Evolutionary conservation across 345 rosid species (phyloP).

Genomic region (Brassica carinata): DNA sequence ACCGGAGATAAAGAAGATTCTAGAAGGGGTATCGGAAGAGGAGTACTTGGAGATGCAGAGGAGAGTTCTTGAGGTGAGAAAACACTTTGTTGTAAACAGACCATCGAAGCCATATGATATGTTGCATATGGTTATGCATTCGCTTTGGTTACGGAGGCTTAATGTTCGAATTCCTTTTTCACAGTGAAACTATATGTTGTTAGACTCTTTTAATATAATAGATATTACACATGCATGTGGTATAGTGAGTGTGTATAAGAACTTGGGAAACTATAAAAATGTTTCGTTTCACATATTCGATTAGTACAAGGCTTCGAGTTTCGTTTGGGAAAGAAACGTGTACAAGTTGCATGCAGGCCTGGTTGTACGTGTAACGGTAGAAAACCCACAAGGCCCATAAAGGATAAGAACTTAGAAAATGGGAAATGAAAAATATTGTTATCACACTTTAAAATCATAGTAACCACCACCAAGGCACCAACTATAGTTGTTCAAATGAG

Average conservation of each 20-base stretch:
- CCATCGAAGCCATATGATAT: slow-evolving; percentile 66
- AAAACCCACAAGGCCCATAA: slow-evolving; percentile 20
- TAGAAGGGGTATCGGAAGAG: slow-evolving; percentile 37
- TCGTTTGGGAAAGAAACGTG: background rate
- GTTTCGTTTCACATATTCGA: background rate
- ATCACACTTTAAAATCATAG: background rate
- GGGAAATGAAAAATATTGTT: background rate
- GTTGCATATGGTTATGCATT: slow-evolving; percentile 68
- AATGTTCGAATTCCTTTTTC: slow-evolving; percentile 45
- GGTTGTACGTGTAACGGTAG: background rate
- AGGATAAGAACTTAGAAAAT: background rate
- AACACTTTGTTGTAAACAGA: slow-evolving; percentile 56
- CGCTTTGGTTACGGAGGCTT: slow-evolving; percentile 69
- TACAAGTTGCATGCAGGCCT: background rate
- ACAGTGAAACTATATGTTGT: slow-evolving; percentile 8
- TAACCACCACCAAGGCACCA: background rate
- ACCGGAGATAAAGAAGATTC: slow-evolving; percentile 50
- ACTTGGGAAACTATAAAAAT: background rate
- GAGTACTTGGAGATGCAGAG: slow-evolving; percentile 46
- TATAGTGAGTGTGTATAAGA: background rate
- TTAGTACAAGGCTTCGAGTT: background rate
- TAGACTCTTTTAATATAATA: background rate
- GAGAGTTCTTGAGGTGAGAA: slow-evolving; percentile 47
- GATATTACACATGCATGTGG: background rate
- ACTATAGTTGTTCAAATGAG: background rate